Percentiles rank a stretch among this genome's conserved stretches.
phyloP scores from a whole-genome alignment of 139 green algal species.

The Astrephomene gubernaculifera region DNA sequence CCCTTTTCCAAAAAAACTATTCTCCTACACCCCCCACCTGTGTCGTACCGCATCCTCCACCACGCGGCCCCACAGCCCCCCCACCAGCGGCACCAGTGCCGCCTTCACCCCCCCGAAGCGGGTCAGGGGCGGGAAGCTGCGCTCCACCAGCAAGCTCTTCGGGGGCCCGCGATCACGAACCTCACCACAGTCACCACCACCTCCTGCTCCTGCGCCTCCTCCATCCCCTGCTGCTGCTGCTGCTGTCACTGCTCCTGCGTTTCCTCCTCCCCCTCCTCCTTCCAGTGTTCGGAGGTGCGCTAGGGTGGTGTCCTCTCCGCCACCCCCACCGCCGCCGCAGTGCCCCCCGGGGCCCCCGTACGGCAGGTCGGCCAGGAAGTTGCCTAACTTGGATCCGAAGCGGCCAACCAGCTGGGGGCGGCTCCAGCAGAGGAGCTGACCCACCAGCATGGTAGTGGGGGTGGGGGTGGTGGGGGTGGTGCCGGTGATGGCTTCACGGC shows the following conservation, averaged over 20 bases:
- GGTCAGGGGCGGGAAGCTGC: constrained; percentile 57
- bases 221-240: no score
- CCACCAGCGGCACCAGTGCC: constrained; percentile 49
- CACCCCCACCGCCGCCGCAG: neutral
- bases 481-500: no score
- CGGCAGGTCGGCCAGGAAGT: constrained; percentile 23
- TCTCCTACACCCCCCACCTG: constrained; percentile 20
- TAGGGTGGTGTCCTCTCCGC: no score
- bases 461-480: no score
- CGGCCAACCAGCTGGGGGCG: neutral
- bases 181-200: neutral
- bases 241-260: no score
- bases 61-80: constrained; percentile 55
- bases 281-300: no score
- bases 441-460: constrained; percentile 56
- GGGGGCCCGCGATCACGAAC: constrained; percentile 50
- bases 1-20: no score
- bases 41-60: constrained; percentile 46
- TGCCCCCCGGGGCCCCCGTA: neutral
- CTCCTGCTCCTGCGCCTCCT: no score
- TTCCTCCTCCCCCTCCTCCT: no score
- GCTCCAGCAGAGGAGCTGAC: constrained; percentile 39
- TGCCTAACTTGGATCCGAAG: constrained; percentile 8
- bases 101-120: constrained; percentile 12
- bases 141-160: constrained; percentile 57